A percentile compares a stretch with the other conserved stretches of the same genome.
These are phyloP conservation scores for Voacanga thouarsii DNA, from an alignment of 257 asterid genomes.

Conservation along the genomic window DNA sequence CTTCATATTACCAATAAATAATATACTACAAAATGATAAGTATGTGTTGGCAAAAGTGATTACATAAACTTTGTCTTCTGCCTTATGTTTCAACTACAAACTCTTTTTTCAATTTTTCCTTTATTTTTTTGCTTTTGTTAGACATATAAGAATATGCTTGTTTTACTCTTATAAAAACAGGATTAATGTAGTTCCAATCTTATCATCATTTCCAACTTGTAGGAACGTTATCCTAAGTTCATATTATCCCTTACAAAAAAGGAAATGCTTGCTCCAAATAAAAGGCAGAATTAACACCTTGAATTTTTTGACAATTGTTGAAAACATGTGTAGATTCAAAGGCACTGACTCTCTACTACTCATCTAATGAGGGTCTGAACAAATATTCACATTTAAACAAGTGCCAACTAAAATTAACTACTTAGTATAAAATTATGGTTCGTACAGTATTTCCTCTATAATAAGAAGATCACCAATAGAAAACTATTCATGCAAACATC, in stretches of 20 bases:
- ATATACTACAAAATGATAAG: neutral
- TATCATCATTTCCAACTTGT: slow-evolving; percentile 20
- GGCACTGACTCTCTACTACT: slow-evolving; percentile 14
- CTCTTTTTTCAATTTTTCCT: neutral
- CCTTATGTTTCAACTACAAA: neutral
- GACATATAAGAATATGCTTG: neutral
- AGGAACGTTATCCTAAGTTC: slow-evolving; percentile 13
- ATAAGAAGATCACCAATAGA: too few species aligned
- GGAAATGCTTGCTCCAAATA: neutral
- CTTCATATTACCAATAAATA: neutral
- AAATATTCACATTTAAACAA: slow-evolving; percentile 11
- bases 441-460: too few species aligned
- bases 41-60: too few species aligned
- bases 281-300: slow-evolving; percentile 6
- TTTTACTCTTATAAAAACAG: neutral
- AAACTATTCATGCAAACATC: too few species aligned
- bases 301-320: slow-evolving; percentile 16
- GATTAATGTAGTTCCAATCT: neutral
- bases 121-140: neutral
- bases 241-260: slow-evolving; percentile 17
- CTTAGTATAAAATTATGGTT: neutral
- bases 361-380: slow-evolving; percentile 12
- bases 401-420: neutral
- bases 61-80: neutral
- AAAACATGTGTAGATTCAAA: slow-evolving; percentile 10